Percentiles rank a stretch among this genome's conserved stretches.
phyloP scores from a whole-genome alignment of 305 asterid genomes.

The Striga hermonthica region DNA sequence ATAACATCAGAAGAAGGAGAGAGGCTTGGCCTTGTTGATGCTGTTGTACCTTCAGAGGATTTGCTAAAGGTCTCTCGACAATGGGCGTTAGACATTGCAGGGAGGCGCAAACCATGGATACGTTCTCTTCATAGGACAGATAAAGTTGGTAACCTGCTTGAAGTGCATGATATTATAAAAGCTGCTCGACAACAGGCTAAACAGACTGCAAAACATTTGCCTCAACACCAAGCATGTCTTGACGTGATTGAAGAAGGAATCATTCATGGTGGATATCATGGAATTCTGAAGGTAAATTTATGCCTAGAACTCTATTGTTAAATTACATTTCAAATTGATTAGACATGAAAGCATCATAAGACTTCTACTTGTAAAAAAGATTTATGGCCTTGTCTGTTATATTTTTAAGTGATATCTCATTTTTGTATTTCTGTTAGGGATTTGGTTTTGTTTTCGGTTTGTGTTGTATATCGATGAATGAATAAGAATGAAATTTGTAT shows the following conservation, averaged over 20 bases:
- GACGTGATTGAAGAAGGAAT: conserved; percentile 87
- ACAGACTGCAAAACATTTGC: conserved; percentile 63
- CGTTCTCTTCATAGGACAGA: conserved; percentile 76
- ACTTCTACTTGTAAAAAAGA: conserved; percentile 4
- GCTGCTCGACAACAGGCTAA: conserved; percentile 68
- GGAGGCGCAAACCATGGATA: conserved; percentile 74
- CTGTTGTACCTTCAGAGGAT: conserved; percentile 65
- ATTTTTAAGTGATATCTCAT: not conserved
- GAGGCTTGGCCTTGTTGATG: conserved; percentile 84
- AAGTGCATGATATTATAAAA: conserved; percentile 54
- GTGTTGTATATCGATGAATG: not conserved
- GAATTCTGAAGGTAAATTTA: conserved; percentile 67
- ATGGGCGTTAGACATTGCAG: conserved; percentile 86
- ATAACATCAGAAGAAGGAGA: conserved; percentile 80
- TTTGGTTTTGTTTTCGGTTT: not conserved
- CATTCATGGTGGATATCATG: conserved; percentile 81
- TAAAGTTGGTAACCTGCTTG: conserved; percentile 72
- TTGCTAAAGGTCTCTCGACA: conserved; percentile 61
- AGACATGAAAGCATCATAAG: conserved; percentile 20
- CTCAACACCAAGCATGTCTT: conserved; percentile 87
- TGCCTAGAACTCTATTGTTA: conserved; percentile 26
- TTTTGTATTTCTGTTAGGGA: not conserved
- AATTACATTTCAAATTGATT: conserved; percentile 26
- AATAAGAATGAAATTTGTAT: not conserved
- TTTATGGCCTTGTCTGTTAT: not conserved